Conservation (phyloP, 2,329 filamentous ascomycete species). For the Salinomyces thailandicus region DNA sequence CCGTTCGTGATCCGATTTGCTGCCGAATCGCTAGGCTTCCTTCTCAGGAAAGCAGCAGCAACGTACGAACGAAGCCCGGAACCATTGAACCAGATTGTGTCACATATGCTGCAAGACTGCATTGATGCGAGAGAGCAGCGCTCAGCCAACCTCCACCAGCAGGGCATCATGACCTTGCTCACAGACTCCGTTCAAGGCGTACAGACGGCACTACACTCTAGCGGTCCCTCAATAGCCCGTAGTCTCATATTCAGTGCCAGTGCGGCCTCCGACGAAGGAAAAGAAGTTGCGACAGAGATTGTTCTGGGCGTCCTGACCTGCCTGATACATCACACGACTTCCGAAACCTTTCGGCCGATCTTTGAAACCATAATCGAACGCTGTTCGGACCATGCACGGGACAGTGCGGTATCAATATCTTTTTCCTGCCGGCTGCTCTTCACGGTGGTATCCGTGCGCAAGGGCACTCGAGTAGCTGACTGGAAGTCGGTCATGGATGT, state of each 20-base stretch:
- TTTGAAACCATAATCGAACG: conserved; percentile 49
- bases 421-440: conserved; percentile 48
- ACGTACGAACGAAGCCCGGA: conserved; percentile 61
- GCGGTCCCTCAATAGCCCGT: conserved; percentile 42
- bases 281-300: conserved; percentile 39
- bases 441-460: conserved; percentile 65
- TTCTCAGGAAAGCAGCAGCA: conserved; percentile 78
- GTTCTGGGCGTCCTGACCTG: conserved; percentile 68
- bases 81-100: conserved; percentile 59
- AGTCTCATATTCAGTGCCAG: conserved; percentile 34
- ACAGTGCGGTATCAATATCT: conserved; percentile 5
- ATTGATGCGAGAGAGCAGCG: conserved; percentile 37
- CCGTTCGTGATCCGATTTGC: conserved; percentile 84
- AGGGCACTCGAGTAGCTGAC: conserved; percentile 59
- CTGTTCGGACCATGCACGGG: not conserved
- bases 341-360: conserved; percentile 61
- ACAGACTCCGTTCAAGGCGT: conserved; percentile 65
- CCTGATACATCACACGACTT: conserved; percentile 68
- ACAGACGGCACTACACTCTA: conserved; percentile 48
- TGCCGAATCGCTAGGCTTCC: conserved; percentile 87
- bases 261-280: conserved; percentile 11
- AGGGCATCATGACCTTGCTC: conserved; percentile 86
- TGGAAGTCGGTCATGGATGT: conserved; percentile 57
- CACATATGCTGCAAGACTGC: conserved; percentile 62
- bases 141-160: conserved; percentile 52